Evolutionary conservation across 495 filamentous ascomycete genomes (phyloP).

Genomic region (Thozetella sp.): DNA sequence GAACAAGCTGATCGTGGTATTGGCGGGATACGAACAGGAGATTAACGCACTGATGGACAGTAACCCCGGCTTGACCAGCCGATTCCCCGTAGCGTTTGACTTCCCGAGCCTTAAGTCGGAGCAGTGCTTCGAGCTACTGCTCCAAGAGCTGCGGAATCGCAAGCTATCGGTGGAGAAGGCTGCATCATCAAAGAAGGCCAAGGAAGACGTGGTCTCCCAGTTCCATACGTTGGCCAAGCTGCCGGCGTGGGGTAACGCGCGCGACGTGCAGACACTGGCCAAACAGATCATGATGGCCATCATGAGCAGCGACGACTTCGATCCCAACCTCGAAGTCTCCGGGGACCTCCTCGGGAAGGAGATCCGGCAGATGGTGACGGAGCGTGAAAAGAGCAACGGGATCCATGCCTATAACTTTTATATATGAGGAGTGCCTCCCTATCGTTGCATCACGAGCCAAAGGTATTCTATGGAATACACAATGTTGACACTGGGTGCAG

Average conservation of each 20-base stretch:
- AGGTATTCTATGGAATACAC: too few species aligned
- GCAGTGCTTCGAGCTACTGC: conserved; percentile 49
- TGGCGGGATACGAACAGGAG: conserved; percentile 73
- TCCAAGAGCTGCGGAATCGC: conserved; percentile 15
- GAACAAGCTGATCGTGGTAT: conserved; percentile 71
- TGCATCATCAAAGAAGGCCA: conserved; percentile 13
- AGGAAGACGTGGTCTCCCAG: conserved; percentile 18
- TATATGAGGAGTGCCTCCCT: too few species aligned
- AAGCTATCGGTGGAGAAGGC: conserved; percentile 36
- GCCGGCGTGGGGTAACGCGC: conserved; percentile 67
- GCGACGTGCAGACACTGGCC: conserved; percentile 62
- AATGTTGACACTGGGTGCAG: too few species aligned
- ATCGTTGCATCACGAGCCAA: too few species aligned
- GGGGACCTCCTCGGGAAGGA: background rate
- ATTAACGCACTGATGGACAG: conserved; percentile 70
- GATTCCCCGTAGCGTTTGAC: conserved; percentile 59
- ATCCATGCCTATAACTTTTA: too few species aligned
- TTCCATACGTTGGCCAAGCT: conserved; percentile 47
- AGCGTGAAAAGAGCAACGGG: conserved; percentile 1
- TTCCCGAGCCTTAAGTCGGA: conserved; percentile 46
- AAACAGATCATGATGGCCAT: conserved; percentile 53
- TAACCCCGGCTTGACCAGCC: conserved; percentile 59
- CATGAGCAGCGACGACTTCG: conserved; percentile 20
- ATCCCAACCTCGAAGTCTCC: background rate
- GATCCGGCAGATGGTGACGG: background rate